These are phyloP conservation scores for Aristolochia contorta DNA, from an alignment of 164 flowering plant species.

Conservation along the genomic window DNA sequence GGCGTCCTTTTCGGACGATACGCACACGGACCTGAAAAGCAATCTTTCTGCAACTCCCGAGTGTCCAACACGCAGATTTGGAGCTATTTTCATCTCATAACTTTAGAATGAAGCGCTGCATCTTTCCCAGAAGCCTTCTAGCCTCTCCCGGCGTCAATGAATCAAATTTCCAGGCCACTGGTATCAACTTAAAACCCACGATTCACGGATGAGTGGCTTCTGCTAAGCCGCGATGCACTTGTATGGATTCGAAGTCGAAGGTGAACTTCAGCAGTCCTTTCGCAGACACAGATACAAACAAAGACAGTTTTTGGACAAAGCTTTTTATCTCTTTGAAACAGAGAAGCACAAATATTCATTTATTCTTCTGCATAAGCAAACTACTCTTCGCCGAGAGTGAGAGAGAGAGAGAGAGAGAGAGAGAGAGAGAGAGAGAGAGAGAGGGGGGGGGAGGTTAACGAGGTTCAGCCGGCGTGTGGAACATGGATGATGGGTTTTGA, in stretches of 20 bases:
- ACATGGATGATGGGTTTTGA: no score
- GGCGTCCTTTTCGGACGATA: background rate
- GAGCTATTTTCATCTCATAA: no score
- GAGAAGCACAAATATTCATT: background rate
- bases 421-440: no score
- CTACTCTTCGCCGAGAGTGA: background rate
- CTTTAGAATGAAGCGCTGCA: no score
- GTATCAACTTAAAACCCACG: background rate
- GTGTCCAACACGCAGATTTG: background rate
- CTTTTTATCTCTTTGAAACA: constrained; percentile 3
- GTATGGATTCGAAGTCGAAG: constrained; percentile 4
- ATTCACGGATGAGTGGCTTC: constrained; percentile 1
- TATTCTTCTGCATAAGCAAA: background rate
- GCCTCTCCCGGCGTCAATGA: no score
- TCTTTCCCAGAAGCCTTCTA: no score
- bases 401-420: no score
- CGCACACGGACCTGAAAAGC: background rate
- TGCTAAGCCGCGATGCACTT: background rate
- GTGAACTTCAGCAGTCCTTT: constrained; percentile 19
- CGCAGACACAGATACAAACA: constrained; percentile 20
- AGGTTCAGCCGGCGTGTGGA: background rate
- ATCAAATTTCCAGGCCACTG: no score
- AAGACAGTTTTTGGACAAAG: constrained; percentile 3
- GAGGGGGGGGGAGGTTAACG: background rate
- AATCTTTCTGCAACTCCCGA: background rate